Percentiles rank a stretch among this genome's conserved stretches.
Evolutionary conservation across 108 stramenopile species (phyloP).

Genomic region (Conticribra guillardii): DNA sequence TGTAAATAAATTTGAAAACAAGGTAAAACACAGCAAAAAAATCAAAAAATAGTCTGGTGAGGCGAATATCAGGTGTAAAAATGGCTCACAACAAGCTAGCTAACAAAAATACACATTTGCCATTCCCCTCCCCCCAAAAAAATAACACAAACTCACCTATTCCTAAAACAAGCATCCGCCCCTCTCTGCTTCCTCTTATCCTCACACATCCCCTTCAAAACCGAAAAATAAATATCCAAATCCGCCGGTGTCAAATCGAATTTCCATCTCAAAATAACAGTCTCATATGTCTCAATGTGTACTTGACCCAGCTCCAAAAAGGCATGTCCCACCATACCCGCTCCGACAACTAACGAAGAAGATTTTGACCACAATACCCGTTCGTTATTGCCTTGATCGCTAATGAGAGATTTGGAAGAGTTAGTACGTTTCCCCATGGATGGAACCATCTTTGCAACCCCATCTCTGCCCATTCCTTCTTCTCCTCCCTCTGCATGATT

Average conservation of each 20-base stretch:
- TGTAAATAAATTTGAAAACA: neutral
- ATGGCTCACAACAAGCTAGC: neutral
- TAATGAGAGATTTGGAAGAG: constrained; percentile 5
- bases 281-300: constrained; percentile 52
- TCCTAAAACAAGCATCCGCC: constrained; percentile 59
- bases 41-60: no score
- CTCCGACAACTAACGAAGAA: constrained; percentile 79
- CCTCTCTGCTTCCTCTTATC: constrained; percentile 49
- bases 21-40: no score
- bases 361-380: constrained; percentile 64
- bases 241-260: constrained; percentile 83
- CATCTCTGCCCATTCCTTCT: neutral
- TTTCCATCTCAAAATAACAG: constrained; percentile 82
- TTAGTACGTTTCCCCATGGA: constrained; percentile 1
- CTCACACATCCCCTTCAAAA: constrained; percentile 75
- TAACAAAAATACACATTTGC: neutral
- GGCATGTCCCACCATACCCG: constrained; percentile 61
- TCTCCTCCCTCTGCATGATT: no score
- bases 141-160: constrained; percentile 42
- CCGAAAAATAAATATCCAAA: constrained; percentile 68
- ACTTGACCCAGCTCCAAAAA: constrained; percentile 60
- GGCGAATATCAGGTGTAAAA: no score
- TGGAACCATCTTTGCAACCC: neutral
- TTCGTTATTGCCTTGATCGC: constrained; percentile 16
- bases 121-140: constrained; percentile 7